Evolutionary conservation across 805 yeast species (phyloP).

Genomic region (Maudiozyma pseudohumilis): DNA sequence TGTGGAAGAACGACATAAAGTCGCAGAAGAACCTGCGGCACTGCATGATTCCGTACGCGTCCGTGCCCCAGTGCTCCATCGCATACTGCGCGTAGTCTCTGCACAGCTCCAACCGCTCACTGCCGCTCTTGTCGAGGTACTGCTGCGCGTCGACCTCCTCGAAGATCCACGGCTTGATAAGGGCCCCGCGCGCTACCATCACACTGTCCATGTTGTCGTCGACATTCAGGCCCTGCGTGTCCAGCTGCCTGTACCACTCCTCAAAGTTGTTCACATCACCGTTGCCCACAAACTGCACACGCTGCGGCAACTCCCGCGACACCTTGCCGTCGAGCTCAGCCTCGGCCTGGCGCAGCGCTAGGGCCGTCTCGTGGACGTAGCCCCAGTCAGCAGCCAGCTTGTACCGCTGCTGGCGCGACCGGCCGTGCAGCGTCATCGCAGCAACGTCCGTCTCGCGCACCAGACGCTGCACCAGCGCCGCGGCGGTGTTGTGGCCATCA

Average conservation of each 20-base stretch:
- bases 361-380: slow-evolving; percentile 68
- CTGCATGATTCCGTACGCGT: slow-evolving; percentile 82
- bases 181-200: slow-evolving; percentile 96
- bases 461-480: slow-evolving; percentile 56
- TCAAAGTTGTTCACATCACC: slow-evolving; percentile 84
- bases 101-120: slow-evolving; percentile 75
- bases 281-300: slow-evolving; percentile 82
- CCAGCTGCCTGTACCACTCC: slow-evolving; percentile 71
- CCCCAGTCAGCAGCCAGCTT: slow-evolving; percentile 90
- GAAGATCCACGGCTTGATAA: slow-evolving; percentile 97
- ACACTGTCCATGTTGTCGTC: slow-evolving; percentile 76
- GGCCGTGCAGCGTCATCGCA: slow-evolving; percentile 89
- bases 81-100: slow-evolving; percentile 67
- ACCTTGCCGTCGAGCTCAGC: slow-evolving; percentile 51
- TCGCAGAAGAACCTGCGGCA: slow-evolving; percentile 91
- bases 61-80: slow-evolving; percentile 95
- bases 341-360: slow-evolving; percentile 49
- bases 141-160: slow-evolving; percentile 89
- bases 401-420: slow-evolving; percentile 93
- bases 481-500: slow-evolving; percentile 85
- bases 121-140: slow-evolving; percentile 80
- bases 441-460: slow-evolving; percentile 74
- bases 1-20: slow-evolving; percentile 83
- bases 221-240: no score
- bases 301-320: slow-evolving; percentile 42